Evolutionary conservation across 257 asterid species (phyloP), one percentile per base, ranked within the genome.

Genomic region (Fraxinus cuspidata): DNA sequence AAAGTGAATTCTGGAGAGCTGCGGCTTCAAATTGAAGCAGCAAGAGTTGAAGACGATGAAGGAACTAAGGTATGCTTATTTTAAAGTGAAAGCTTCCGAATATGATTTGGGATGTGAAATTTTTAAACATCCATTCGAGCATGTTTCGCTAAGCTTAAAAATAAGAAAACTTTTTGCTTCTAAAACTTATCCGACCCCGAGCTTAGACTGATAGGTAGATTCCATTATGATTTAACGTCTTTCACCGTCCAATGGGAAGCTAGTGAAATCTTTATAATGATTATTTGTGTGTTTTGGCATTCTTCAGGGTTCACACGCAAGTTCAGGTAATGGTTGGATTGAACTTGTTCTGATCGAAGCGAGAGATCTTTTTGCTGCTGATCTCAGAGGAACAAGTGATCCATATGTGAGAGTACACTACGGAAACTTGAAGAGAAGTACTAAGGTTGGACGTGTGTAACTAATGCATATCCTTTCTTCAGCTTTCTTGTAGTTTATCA

Each of bases 361-460:
- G 53, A 89, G 89, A 86, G 99, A 96, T 83, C 97, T 96, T 56
- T 15, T 42, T 42, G 99, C 93, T 72, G 99, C 99, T 79, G 99
- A 96, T 90, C 84, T 92, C 58, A 86, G 99, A 86, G 99, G 99
- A 72, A 96, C 97, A 9, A 96, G 99, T 75, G 99, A 96, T 85
- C 99, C 99, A 66, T 96, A 84, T 60, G 99, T 96, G 83, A 91
- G 92, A 82, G 90, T 96, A 72, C 94, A 94, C 47, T 96, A 96
- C 32, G 99, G 99, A 18, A 86, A 82, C 89, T 79, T 91, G 90
- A 94, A 91, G 90, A 92, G 90, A 88, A 89, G 85, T 53, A 96
- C 97, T 5, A 96, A 96, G 96, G 98, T 94, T 49, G 75, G 90
- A 69, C 38, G 38, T 18, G 19, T 6, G 21, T 23, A 13, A 40